phyloP scores from a whole-genome alignment of 352 stramenopile species.

The Globisporangium yorkense region DNA sequence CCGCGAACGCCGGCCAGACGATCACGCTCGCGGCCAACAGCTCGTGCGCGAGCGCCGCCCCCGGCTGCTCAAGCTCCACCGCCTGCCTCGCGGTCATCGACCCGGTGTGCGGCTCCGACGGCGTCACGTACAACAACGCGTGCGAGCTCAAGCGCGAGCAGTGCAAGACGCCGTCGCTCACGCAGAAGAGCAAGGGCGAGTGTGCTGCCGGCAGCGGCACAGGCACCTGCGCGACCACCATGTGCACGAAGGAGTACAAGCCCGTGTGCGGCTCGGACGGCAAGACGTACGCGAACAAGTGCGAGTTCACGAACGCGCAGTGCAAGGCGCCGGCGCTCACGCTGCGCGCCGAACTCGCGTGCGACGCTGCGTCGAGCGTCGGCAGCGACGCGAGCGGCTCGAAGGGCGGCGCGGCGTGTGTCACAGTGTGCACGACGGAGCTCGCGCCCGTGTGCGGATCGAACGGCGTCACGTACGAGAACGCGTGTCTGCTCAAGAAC shows the following conservation, averaged over 20 bases:
- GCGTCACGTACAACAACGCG: constrained; percentile 20
- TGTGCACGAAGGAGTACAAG: constrained; percentile 2
- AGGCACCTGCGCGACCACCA: not conserved
- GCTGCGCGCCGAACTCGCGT: not conserved
- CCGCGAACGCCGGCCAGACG: constrained; percentile 1
- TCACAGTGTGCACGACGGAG: constrained; percentile 5
- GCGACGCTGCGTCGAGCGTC: constrained; percentile 1
- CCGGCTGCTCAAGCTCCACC: not conserved
- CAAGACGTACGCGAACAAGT: constrained; percentile 22
- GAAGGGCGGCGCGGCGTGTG: not conserved
- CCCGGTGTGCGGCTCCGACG: constrained; percentile 26
- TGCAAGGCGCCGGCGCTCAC: constrained; percentile 6
- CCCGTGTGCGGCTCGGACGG: constrained; percentile 26
- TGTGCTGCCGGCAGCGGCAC: not conserved
- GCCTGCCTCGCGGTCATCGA: constrained; percentile 1
- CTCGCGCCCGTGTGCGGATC: constrained; percentile 2
- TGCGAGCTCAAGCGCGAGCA: constrained; percentile 4
- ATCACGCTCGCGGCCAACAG: constrained; percentile 4
- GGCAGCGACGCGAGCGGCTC: not conserved
- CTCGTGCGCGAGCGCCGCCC: not conserved
- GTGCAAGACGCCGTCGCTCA: constrained; percentile 3
- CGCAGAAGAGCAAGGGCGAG: constrained; percentile 3
- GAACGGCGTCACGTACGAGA: constrained; percentile 6
- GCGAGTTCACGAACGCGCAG: constrained; percentile 3
- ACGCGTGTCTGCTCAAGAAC: constrained; percentile 2